Conservation (phyloP, 805 yeast genomes). For the Nakazawaea ishiwadae region DNA sequence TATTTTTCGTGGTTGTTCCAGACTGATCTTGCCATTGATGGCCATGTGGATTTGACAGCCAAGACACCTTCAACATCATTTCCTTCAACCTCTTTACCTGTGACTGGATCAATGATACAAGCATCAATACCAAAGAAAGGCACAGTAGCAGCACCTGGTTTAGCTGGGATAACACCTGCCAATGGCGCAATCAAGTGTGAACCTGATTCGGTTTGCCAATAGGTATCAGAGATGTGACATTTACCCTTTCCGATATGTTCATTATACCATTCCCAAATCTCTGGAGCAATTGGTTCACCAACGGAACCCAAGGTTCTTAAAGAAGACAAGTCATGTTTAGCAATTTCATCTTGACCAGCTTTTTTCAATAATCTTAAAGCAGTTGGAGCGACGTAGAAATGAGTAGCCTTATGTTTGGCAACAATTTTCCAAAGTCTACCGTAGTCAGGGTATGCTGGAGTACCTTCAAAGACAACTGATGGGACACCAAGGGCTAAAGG, state of each 20-base stretch:
- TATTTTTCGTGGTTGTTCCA: conserved; percentile 84
- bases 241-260: conserved; percentile 85
- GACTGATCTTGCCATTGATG: conserved; percentile 97
- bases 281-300: conserved; percentile 98
- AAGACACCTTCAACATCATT: conserved; percentile 95
- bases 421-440: conserved; percentile 97
- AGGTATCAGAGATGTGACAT: conserved; percentile 91
- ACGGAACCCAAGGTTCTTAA: conserved; percentile 93
- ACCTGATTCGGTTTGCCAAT: conserved; percentile 99
- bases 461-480: conserved; percentile 91
- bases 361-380: conserved; percentile 82
- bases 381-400: conserved; percentile 98
- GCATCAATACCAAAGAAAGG: conserved; percentile 96
- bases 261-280: conserved; percentile 98
- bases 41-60: conserved; percentile 91
- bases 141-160: conserved; percentile 95
- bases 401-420: conserved; percentile 86
- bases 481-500: conserved; percentile 88
- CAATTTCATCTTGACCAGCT: conserved; percentile 83
- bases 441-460: conserved; percentile 94
- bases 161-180: conserved; percentile 91
- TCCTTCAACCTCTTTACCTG: conserved; percentile 79
- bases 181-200: conserved; percentile 91
- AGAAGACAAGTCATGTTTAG: conserved; percentile 76
- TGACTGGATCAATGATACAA: conserved; percentile 86